Evolutionary conservation across 1,284 basidiomycete species (phyloP).

Genomic region (Puccinia hordei): DNA sequence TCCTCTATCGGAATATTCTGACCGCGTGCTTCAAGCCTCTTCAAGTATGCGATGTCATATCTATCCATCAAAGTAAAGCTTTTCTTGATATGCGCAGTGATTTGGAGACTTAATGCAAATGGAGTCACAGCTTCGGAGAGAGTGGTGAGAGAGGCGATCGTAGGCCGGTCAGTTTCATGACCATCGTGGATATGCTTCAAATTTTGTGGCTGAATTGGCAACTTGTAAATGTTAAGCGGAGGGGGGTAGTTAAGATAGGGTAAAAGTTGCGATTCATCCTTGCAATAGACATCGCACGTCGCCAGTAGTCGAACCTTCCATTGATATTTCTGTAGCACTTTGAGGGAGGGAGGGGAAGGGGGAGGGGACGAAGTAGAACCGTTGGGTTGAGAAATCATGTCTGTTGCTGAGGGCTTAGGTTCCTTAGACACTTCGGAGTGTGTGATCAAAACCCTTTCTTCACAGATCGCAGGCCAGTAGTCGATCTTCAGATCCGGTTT

Average conservation of each 20-base stretch:
- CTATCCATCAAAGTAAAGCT: constrained; percentile 35
- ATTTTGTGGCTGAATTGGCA: constrained; percentile 32
- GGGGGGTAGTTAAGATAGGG: constrained; percentile 16
- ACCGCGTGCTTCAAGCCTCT: constrained; percentile 27
- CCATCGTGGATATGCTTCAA: constrained; percentile 50
- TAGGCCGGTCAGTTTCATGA: constrained; percentile 20
- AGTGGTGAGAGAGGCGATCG: constrained; percentile 27
- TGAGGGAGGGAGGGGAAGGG: constrained; percentile 34
- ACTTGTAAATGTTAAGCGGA: constrained; percentile 49
- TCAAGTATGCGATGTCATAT: constrained; percentile 44
- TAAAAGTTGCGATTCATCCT: constrained; percentile 32
- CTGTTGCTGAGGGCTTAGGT: constrained; percentile 8
- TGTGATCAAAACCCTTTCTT: constrained; percentile 13
- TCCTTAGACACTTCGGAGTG: background rate
- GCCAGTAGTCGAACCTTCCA: constrained; percentile 50
- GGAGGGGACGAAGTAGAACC: background rate
- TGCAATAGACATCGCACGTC: constrained; percentile 50
- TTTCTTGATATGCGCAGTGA: constrained; percentile 52
- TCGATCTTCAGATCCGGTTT: constrained; percentile 63
- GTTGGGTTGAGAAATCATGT: background rate
- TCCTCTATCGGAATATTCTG: constrained; percentile 25
- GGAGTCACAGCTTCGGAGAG: constrained; percentile 51
- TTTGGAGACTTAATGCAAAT: constrained; percentile 53
- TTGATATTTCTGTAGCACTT: constrained; percentile 43
- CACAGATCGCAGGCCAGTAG: constrained; percentile 73